These are phyloP conservation scores for Suillus alpinus DNA, from an alignment of 768 basidiomycete species.

Conservation along the genomic window DNA sequence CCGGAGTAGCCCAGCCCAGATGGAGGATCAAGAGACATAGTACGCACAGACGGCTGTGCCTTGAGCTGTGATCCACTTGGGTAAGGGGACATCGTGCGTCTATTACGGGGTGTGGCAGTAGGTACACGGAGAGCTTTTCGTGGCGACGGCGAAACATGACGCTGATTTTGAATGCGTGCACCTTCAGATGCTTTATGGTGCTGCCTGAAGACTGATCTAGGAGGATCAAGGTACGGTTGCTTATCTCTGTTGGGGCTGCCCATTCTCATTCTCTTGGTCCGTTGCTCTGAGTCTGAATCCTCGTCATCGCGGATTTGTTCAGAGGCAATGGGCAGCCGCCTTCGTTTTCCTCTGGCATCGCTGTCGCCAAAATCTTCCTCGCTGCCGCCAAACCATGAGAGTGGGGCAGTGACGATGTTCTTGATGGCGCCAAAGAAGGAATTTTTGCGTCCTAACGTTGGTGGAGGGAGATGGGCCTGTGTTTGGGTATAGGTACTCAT, in stretches of 20 bases:
- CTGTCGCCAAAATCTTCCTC: conserved; percentile 49
- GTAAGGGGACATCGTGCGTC: conserved; percentile 43
- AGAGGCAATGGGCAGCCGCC: conserved; percentile 35
- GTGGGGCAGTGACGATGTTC: conserved; percentile 63
- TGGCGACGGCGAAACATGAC: conserved; percentile 24
- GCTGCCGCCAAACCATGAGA: conserved; percentile 50
- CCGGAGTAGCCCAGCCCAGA: conserved; percentile 19
- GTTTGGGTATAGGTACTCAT: conserved; percentile 29
- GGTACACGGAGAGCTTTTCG: conserved; percentile 30
- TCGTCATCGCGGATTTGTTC: conserved; percentile 29
- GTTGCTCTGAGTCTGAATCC: conserved; percentile 33
- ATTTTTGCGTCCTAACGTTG: conserved; percentile 47
- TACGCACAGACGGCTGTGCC: conserved; percentile 43
- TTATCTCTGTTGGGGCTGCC: conserved; percentile 37
- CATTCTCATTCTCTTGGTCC: conserved; percentile 53
- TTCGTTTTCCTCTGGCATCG: conserved; percentile 47
- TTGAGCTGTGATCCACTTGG: conserved; percentile 32
- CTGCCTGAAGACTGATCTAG: conserved; percentile 39
- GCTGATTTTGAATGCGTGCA: conserved; percentile 18
- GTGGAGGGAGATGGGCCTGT: conserved; percentile 21
- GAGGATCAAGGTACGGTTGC: conserved; percentile 54
- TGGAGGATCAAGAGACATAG: conserved; percentile 75
- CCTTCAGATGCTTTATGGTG: conserved; percentile 19
- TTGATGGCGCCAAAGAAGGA: conserved; percentile 64
- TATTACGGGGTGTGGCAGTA: conserved; percentile 30